phyloP scores from a whole-genome alignment of 169 alveolate species.

The Plasmodium chabaudi region DNA sequence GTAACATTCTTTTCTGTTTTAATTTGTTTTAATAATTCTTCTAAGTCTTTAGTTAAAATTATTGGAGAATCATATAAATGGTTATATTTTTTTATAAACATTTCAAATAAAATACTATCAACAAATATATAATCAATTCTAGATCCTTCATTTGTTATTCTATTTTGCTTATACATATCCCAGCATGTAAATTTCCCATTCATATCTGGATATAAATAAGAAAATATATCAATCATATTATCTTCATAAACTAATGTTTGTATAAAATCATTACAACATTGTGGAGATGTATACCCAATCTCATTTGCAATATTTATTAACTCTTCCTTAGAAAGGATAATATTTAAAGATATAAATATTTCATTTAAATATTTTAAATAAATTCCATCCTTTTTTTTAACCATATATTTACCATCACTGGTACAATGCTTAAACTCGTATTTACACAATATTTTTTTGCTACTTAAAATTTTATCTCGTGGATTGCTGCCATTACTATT shows the following conservation, averaged over 20 bases:
- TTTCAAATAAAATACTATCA: slow-evolving; percentile 39
- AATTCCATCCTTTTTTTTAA: slow-evolving; percentile 23
- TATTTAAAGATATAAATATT: slow-evolving; percentile 24
- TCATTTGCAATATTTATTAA: slow-evolving; percentile 26
- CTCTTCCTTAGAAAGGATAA: slow-evolving; percentile 28
- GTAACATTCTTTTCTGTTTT: neutral
- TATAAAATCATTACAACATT: slow-evolving; percentile 32
- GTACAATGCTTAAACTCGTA: slow-evolving; percentile 20
- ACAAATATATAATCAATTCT: slow-evolving; percentile 62
- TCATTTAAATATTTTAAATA: slow-evolving; percentile 53
- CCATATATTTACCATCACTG: slow-evolving; percentile 13
- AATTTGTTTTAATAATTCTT: neutral
- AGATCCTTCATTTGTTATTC: slow-evolving; percentile 57
- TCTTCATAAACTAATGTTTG: slow-evolving; percentile 52
- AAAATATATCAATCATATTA: slow-evolving; percentile 56
- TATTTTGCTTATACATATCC: slow-evolving; percentile 49
- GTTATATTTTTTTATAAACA: slow-evolving; percentile 15
- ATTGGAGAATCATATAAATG: slow-evolving; percentile 53
- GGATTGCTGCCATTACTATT: neutral
- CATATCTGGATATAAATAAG: slow-evolving; percentile 29
- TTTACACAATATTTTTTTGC: slow-evolving; percentile 34
- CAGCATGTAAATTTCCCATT: slow-evolving; percentile 74
- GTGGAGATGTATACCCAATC: slow-evolving; percentile 26
- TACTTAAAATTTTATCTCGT: neutral
- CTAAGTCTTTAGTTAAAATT: slow-evolving; percentile 14